Percentiles rank a stretch among this genome's conserved stretches.
These are phyloP conservation scores for Penicillium canescens DNA, from an alignment of 495 filamentous ascomycete genomes.

Conservation along the genomic window DNA sequence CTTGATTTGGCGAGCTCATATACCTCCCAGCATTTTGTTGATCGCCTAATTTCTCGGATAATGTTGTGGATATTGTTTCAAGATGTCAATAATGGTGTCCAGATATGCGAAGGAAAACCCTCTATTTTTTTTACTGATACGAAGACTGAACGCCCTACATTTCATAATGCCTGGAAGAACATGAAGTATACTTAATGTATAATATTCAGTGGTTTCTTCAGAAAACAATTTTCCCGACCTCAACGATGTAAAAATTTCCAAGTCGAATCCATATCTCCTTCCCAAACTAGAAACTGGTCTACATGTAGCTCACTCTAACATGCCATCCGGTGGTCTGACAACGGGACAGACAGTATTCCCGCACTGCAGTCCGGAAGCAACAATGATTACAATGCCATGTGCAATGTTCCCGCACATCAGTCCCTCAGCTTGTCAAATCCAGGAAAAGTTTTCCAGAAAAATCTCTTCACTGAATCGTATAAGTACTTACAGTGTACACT, in stretches of 20 bases:
- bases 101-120: conserved; percentile 1
- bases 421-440: not conserved
- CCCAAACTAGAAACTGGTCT: no score
- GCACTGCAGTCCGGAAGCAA: not conserved
- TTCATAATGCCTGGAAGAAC: not conserved
- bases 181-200: not conserved
- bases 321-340: not conserved
- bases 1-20: not conserved
- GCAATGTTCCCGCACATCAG: not conserved
- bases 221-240: not conserved
- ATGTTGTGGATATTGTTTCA: conserved; percentile 3
- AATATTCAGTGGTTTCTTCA: not conserved
- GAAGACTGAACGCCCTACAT: not conserved
- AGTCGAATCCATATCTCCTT: no score
- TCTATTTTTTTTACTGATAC: conserved; percentile 1
- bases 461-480: not conserved
- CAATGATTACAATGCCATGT: not conserved
- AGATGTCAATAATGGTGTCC: conserved; percentile 6
- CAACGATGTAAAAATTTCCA: not conserved
- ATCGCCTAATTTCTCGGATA: not conserved
- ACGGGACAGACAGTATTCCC: not conserved
- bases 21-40: not conserved
- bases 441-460: not conserved
- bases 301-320: not conserved
- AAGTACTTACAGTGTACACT: not conserved